Evolutionary conservation across 1,284 basidiomycete genomes (phyloP), one percentile per base, ranked within the genome.

Genomic region (Porodaedalea pini): DNA sequence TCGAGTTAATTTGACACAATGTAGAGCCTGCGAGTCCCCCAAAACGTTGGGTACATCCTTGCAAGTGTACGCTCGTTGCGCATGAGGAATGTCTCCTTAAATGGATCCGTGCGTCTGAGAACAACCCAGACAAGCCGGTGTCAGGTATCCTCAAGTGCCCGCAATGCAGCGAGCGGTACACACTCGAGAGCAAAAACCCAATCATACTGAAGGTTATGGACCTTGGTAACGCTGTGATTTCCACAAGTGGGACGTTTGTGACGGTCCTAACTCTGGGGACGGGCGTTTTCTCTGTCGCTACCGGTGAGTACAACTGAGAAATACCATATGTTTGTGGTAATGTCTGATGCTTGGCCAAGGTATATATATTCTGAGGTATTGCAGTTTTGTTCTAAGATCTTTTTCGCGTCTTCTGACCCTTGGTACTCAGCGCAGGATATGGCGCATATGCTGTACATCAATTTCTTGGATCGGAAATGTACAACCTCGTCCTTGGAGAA

Each of bases 1-100:
- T 29, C 31, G 32, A 51, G 10, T 54, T 55, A 21, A 44, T 21
- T 17, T 34, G 56, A 44, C 2, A n/a, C 21, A 45, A 17, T 23
- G 7, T 64, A 80, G 79, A 70, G 25, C 77, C 74, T 23, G 71
- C 72, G 37, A 66, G 73, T 13, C 78, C 80, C 13, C 77, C 79
- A 13, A 72, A 77, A 34, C 66, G 71, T 56, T 91, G 88, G 87
- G 83, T 84, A 0, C 89, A 92, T 65, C 88, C 89, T 0, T 92
- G 89, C 69, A 79, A 73, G 54, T 92, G 89, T 67, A 88, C 89
- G 0, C 78, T 92, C 29, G 73, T 92, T 41, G 88, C 89, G 1
- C 90, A 92, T 69, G 86, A 90, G 67, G 71, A 79, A 0, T 91
- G 88, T 71, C 79, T 90, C 19, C 77, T 90, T 31, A 79, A 82